Percentiles rank a stretch among this genome's conserved stretches.
phyloP scores from a whole-genome alignment of 2,329 filamentous ascomycete genomes.

The Plenodomus lindquistii region DNA sequence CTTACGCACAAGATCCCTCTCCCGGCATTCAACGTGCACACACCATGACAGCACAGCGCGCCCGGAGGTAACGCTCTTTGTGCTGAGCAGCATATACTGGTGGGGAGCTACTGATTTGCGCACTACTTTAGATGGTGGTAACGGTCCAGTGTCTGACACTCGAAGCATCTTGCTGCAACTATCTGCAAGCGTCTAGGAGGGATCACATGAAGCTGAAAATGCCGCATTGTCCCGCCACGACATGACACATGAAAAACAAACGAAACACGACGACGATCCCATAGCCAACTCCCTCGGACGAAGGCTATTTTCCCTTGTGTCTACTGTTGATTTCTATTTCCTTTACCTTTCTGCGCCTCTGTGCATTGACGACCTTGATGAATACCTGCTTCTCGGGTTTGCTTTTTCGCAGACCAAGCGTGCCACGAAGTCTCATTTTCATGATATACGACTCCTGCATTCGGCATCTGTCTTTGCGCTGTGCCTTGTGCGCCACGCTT shows the following conservation, averaged over 20 bases:
- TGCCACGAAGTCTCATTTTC: slow-evolving; percentile 34
- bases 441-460: slow-evolving; percentile 46
- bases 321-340: slow-evolving; percentile 35
- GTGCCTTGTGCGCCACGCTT: background rate
- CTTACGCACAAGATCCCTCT: slow-evolving; percentile 38
- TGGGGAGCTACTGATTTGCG: slow-evolving; percentile 23
- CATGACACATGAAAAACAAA: slow-evolving; percentile 42
- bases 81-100: slow-evolving; percentile 12
- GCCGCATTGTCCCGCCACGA: slow-evolving; percentile 59
- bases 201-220: slow-evolving; percentile 14
- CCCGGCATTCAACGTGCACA: slow-evolving; percentile 39
- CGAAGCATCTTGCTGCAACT: background rate
- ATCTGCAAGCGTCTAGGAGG: background rate
- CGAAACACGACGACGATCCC: slow-evolving; percentile 3
- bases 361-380: slow-evolving; percentile 44
- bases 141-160: background rate
- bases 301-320: slow-evolving; percentile 34
- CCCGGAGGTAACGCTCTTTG: slow-evolving; percentile 28
- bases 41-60: slow-evolving; percentile 33
- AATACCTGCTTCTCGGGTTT: slow-evolving; percentile 33
- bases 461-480: slow-evolving; percentile 36
- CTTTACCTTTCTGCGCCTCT: slow-evolving; percentile 35
- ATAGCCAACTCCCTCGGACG: slow-evolving; percentile 14
- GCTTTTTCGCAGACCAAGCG: slow-evolving; percentile 22
- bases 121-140: slow-evolving; percentile 29